These are phyloP conservation scores for Salvia splendens DNA, from an alignment of 257 asterid species.

Conservation along the genomic window DNA sequence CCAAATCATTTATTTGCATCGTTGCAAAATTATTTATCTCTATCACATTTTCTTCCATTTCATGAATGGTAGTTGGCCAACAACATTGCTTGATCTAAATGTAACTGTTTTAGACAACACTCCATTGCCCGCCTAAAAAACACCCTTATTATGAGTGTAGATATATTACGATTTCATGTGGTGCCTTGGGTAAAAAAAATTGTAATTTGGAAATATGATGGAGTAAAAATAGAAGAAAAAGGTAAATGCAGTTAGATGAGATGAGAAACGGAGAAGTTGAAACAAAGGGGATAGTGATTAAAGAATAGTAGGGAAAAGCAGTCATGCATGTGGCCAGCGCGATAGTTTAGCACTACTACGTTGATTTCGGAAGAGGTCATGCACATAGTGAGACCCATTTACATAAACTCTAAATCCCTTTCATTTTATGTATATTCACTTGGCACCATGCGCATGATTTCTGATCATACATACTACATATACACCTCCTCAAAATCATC, in stretches of 20 bases:
- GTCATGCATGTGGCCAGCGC: constrained; percentile 42
- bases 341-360: constrained; percentile 42
- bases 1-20: neutral
- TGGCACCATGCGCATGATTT: constrained; percentile 68
- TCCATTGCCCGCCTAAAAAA: too few species aligned
- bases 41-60: neutral
- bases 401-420: constrained; percentile 35
- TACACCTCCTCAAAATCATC: neutral
- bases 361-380: constrained; percentile 49
- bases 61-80: constrained; percentile 49
- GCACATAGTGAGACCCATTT: constrained; percentile 51
- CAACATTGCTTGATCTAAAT: constrained; percentile 22
- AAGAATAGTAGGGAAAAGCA: constrained; percentile 24
- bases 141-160: too few species aligned
- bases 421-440: constrained; percentile 33
- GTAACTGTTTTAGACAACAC: too few species aligned
- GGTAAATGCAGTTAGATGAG: neutral
- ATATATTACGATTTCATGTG: too few species aligned
- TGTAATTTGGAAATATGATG: too few species aligned
- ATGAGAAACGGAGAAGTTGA: neutral
- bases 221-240: too few species aligned
- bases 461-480: neutral
- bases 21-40: neutral
- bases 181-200: too few species aligned
- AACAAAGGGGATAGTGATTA: constrained; percentile 33